Base-by-base conservation (phyloP, 2,329 filamentous ascomycete species). In the Dothideomycetes sp. region DNA sequence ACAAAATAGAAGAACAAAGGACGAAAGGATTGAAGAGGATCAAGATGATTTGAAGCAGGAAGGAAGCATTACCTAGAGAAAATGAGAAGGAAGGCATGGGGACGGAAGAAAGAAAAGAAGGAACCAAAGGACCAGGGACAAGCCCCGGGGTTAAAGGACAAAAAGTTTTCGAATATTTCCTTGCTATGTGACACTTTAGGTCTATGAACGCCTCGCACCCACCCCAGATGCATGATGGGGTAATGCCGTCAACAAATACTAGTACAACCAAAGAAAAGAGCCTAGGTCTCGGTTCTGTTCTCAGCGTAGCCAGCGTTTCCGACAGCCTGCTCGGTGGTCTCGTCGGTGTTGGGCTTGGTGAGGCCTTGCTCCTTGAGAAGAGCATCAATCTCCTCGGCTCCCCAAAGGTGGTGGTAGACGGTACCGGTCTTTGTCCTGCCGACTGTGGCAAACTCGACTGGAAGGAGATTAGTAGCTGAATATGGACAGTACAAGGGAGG, bases 321-420 rank as follows among this genome's bases (percentile, higher is more conserved):
- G 18, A 45, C 23, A 5, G 35, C 31, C 12, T 44, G 34, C 41
- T 51, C 49, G 8, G 39, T 44, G 20, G 43, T 41, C 19, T 45
- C 40, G 22, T 23, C 32, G 19, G 22, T 32, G 22, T 18, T 22
- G 13, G 41, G 28, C 42, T 44, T 44, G 17, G 35, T 27, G 62
- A 98, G 67, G 53, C 89, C 89, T 57, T 98, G 88, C 71, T 96
- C 86, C 74, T 88, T 94, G 56, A 98, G 70, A 63, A 98, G 70
- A 36, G 82, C 79, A 60, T 86, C 89, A 57, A 98, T 98, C 71
- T 96, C 91, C 51, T 98, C 89, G 31, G 88, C 89, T 55, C 79
- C 84, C 91, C 91, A 98, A 48, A 98, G 74, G 61, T 94, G 84
- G 67, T 98, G 91, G 71, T 96, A 98, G 65, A 98, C 89, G 71